Base-by-base conservation (phyloP, 371 early-diverging fungal species). In the Apophysomyces elegans region DNA sequence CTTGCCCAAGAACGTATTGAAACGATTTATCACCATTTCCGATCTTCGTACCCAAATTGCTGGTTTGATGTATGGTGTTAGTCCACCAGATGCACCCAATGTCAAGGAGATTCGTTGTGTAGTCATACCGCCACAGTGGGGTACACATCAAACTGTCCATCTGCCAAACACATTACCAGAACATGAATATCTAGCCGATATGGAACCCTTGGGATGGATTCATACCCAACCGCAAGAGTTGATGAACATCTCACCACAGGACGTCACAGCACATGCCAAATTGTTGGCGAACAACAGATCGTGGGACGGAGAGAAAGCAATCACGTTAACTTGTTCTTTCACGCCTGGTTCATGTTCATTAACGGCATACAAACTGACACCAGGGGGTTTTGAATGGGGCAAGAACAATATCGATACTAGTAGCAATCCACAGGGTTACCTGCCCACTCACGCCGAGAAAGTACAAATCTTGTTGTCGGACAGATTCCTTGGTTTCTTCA, bases 181-280 rank as follows among this genome's bases (percentile, higher is more conserved):
- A 44, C 95, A 98, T 75, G 94, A 94, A 74, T 91, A 95, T 63
- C 80, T 99, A 72, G 86, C 90, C 58, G 94, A 91, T 62, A 75
- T 93, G 58, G 98, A 97, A 73, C 99, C 98, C n/a, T 85, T 99
- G 57, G 99, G 99, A 58, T 97, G 97, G 96, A 91, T 99, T 65
- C 98, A 97, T 73, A 98, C 98, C 14, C 95, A 95, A 81, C 97
- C 98, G 16, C 93, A 92, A 79, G 96, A 96, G 81, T 72, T 94
- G 38, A 88, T 95, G 66, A 94, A 97, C 68, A 84, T 98, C 45
- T 88, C 91, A 62, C 94, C 99, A 18, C 91, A 95, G 72, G 97
- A 96, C 74, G 93, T 95, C 11, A 91, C 95, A 2, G 90, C 90
- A 32, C 99, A 98, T 70, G 90, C 96, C 64, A 88, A 88, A 64